Evolutionary conservation across 805 yeast species (phyloP).

Genomic region (Candida coquimbonensis): DNA sequence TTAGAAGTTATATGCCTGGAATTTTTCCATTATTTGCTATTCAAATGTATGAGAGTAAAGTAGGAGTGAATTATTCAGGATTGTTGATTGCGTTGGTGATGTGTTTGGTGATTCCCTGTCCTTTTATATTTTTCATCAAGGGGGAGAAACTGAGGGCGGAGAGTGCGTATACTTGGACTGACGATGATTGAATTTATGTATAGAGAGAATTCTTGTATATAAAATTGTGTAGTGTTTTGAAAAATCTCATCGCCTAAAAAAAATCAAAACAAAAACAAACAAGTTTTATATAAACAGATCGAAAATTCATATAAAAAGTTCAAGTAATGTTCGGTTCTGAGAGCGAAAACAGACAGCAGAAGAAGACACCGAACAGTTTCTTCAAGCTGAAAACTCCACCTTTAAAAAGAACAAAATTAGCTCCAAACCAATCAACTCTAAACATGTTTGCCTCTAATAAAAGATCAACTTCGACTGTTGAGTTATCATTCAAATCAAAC

Average conservation of each 20-base stretch:
- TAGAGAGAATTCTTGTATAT: too few species aligned
- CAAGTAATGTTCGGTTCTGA: background rate
- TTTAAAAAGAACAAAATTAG: constrained; percentile 1
- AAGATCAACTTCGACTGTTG: background rate
- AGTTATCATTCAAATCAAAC: background rate
- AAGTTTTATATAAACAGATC: too few species aligned
- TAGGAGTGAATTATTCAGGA: constrained; percentile 56
- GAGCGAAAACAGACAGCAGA: background rate
- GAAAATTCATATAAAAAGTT: too few species aligned
- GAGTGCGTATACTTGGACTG: constrained; percentile 40
- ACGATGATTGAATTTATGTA: background rate
- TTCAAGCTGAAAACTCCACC: constrained; percentile 5
- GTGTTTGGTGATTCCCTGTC: constrained; percentile 44
- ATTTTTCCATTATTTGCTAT: constrained; percentile 50
- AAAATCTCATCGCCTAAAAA: background rate
- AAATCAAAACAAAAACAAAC: background rate
- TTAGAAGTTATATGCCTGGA: constrained; percentile 49
- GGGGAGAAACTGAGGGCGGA: constrained; percentile 39
- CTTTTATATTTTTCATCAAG: constrained; percentile 43
- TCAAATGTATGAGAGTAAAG: constrained; percentile 42
- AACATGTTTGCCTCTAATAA: constrained; percentile 2
- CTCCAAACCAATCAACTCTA: constrained; percentile 6
- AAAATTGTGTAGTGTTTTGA: too few species aligned
- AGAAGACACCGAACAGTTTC: background rate
- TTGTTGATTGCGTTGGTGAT: constrained; percentile 45